Base-by-base conservation (phyloP, 1,139 yeast genomes). In the Ogataea hybrid region DNA sequence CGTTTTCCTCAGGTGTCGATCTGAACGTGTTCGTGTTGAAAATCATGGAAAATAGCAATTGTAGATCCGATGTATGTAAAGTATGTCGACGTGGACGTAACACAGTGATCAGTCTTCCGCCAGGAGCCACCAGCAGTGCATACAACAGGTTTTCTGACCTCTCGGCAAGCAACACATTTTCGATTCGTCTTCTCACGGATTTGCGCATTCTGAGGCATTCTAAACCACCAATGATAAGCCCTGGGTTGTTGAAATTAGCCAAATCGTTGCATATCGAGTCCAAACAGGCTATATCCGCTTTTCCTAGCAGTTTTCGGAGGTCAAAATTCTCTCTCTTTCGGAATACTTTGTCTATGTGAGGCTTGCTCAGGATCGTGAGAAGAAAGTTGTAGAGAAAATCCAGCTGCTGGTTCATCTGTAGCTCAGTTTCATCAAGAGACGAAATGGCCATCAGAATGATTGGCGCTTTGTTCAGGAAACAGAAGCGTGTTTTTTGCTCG, bases 281-380 rank as follows among this genome's bases (percentile, higher is more conserved):
- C 32, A 88, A 62, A 43, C 84, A 84, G 2, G 75, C 73, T 46
- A 81, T 79, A 49, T 81, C 86, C 10, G 80, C 66, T 1, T 84
- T 80, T 1, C 89, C 89, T 22, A 92, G 68, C 30, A 86, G 73
- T 47, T 82, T 83, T 23, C 97, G 67, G 33, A 92, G 65, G 58
- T 92, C 97, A 56, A 85, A 89, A 56, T 87, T 87, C 59, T 84
- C 83, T 45, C 95, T 70, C 50, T 79, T 77, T 41, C 71, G 70
- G 58, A 86, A 90, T 35, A 84, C 79, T 50, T 79, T 78, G 12
- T 74, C 68, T 29, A 92, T 78, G 46, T 84, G 83, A 0, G 89
- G 82, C 55, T 81, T 79, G 7, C 96, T 85, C 37, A 92, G 65
- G 0, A 94, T 84, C 0, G 95, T 80, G 14, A 90, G 61, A n/a